Evolutionary conservation across 1,284 basidiomycete species (phyloP), one percentile per base, ranked within the genome.

Genomic region (Malassezia dermatis): DNA sequence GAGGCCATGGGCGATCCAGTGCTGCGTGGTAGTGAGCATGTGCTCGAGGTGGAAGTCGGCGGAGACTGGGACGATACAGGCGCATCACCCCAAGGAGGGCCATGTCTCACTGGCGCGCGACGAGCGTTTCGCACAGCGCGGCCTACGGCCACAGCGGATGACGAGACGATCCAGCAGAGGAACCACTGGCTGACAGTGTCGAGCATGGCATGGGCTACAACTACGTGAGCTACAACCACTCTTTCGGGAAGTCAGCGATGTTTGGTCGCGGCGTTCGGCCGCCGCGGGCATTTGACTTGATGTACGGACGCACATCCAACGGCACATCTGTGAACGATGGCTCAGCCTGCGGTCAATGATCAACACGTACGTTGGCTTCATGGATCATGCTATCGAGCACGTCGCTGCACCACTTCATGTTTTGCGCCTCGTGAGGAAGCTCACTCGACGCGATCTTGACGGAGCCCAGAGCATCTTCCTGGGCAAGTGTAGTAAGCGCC

Each of bases 351-450:
- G 19, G 30, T 45, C 21, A 31, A 12, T 34, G 37, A 42, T n/a
- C 19, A 13, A 19, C 40, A 31, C 19, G 40, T 51, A 74, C 68
- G 43, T 68, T 63, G 6, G 76, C 74, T 50, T 74, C 76, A 6
- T 48, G 48, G 19, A 77, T 60, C 48, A 77, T 56, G 39, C 58
- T 63, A 58, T 76, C 74, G 23, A 77, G 54, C 15, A 65, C 70
- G 53, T 77, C 76, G 35, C 70, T 73, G 61, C 76, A 77, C 76
- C 76, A 77, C 62, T 76, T 76, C 57, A 75, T 69, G 53, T 77
- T 77, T 70, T 76, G 74, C 37, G 66, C 45, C 41, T 68, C 63
- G 24, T 62, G 67, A 8, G 75, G 76, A 56, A 73, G 73, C 45
- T 63, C 34, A 34, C 75, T 75, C 59, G 73, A 75, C 11, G 61